These are phyloP conservation scores for Phytophthora macrochlamydospora DNA, from an alignment of 352 stramenopile genomes.

Conservation along the genomic window DNA sequence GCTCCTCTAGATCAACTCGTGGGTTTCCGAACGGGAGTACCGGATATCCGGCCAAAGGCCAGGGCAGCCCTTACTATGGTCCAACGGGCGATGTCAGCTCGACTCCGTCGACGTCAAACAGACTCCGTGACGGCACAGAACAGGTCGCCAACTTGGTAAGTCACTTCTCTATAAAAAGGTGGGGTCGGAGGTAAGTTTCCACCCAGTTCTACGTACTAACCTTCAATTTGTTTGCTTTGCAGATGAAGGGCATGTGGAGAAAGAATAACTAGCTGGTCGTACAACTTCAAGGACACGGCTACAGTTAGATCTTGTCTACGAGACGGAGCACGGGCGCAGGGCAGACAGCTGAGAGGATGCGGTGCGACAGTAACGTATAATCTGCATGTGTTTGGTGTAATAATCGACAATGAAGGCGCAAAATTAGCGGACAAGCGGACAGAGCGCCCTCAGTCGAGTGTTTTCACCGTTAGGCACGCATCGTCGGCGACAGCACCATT, in stretches of 20 bases:
- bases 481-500: conserved; percentile 36
- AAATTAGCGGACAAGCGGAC: conserved; percentile 23
- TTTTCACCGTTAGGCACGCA: conserved; percentile 31
- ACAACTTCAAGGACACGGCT: conserved; percentile 20
- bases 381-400: conserved; percentile 51
- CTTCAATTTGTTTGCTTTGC: conserved; percentile 7
- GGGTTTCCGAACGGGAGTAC: conserved; percentile 20
- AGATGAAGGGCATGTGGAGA: conserved; percentile 85
- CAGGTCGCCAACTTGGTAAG: conserved; percentile 60
- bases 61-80: conserved; percentile 47
- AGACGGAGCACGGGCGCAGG: conserved; percentile 32
- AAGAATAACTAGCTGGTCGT: conserved; percentile 75
- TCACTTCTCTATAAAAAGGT: conserved; percentile 25
- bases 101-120: conserved; percentile 32
- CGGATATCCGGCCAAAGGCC: conserved; percentile 44
- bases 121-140: conserved; percentile 47
- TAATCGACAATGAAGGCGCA: conserved; percentile 38
- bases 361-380: conserved; percentile 52
- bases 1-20: conserved; percentile 37
- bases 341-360: conserved; percentile 32
- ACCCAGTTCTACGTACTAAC: conserved; percentile 9
- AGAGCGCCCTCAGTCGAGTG: conserved; percentile 23
- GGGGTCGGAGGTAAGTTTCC: conserved; percentile 8
- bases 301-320: conserved; percentile 36
- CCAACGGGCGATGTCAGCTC: conserved; percentile 33